phyloP scores from a whole-genome alignment of 2,329 filamentous ascomycete species.

The Xylaria sp. region DNA sequence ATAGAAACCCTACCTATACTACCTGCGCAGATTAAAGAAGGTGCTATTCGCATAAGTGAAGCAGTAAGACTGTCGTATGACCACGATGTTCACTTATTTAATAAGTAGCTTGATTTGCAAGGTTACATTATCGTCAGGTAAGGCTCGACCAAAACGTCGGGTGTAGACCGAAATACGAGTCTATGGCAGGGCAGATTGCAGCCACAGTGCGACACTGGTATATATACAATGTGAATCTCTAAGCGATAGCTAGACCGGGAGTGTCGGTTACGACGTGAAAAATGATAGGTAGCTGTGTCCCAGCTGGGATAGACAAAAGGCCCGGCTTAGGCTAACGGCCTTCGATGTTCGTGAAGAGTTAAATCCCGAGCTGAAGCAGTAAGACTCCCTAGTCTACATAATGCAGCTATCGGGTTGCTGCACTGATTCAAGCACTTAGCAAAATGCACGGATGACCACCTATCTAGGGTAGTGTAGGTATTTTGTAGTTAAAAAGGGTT shows the following conservation, averaged over 20 bases:
- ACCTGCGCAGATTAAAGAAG: background rate
- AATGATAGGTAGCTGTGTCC: background rate
- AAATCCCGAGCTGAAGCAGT: background rate
- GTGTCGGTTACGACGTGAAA: background rate
- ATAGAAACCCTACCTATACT: background rate
- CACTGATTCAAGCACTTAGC: background rate
- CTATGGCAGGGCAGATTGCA: constrained; percentile 3
- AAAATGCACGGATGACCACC: background rate
- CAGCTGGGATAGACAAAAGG: background rate
- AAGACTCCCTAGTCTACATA: background rate
- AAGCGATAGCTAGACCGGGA: background rate
- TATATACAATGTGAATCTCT: background rate
- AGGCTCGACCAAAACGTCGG: background rate
- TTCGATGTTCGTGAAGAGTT: background rate
- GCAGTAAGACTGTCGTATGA: background rate
- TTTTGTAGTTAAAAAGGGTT: too few species aligned
- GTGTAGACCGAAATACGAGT: constrained; percentile 16
- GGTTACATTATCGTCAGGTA: background rate
- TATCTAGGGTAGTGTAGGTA: too few species aligned
- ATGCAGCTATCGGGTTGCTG: background rate
- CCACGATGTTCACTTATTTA: background rate
- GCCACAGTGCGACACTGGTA: constrained; percentile 23
- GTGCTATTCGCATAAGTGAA: background rate
- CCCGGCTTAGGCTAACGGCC: background rate
- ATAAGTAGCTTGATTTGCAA: background rate